Conservation (phyloP, 2,329 filamentous ascomycete species). For the Cladosporium cucumerinum region DNA sequence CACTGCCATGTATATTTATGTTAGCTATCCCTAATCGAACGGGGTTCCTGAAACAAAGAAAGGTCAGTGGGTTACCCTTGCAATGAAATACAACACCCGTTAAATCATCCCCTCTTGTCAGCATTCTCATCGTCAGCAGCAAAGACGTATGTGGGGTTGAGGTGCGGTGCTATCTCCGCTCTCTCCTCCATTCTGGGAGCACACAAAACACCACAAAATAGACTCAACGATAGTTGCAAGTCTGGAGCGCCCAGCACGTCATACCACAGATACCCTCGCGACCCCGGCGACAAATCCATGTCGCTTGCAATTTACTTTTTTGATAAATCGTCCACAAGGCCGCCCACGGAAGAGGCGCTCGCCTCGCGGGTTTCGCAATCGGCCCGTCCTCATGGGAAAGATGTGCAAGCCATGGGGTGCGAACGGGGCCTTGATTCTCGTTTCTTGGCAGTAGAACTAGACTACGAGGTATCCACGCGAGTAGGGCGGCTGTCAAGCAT, state of each 20-base stretch:
- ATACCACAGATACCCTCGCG: not conserved
- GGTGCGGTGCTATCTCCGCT: not conserved
- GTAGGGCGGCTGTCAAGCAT: not conserved
- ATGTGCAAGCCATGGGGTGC: not conserved
- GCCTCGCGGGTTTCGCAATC: not conserved
- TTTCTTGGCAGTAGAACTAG: not conserved
- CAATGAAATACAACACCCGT: not conserved
- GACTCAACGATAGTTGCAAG: not conserved
- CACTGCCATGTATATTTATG: not conserved
- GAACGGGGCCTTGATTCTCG: not conserved
- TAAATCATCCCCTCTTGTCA: not conserved
- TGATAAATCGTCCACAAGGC: not conserved
- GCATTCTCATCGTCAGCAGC: not conserved
- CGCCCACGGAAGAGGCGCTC: not conserved
- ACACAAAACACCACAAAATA: not conserved
- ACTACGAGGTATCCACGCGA: not conserved
- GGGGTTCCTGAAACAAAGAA: not conserved
- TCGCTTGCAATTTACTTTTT: not conserved
- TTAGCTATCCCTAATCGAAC: not conserved
- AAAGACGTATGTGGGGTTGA: not conserved
- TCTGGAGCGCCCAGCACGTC: constrained; percentile 1
- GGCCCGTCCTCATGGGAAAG: not conserved
- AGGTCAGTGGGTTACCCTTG: not conserved
- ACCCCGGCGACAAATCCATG: not conserved
- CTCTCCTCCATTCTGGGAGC: not conserved